Evolutionary conservation across 306 rosid genomes (phyloP).

Genomic region (Inga oerstediana): DNA sequence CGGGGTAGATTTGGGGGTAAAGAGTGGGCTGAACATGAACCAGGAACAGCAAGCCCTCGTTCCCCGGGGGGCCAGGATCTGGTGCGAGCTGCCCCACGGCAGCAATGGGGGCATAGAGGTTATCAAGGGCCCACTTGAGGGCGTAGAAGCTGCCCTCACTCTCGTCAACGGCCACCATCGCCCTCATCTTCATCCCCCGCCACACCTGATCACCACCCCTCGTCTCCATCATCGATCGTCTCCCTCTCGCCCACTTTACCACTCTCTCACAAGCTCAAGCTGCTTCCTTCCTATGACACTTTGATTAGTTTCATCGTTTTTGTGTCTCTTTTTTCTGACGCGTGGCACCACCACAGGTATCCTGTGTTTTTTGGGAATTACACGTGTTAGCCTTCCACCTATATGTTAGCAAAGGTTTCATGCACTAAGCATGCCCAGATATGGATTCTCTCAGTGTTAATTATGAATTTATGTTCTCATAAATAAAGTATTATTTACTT

Average conservation of each 20-base stretch:
- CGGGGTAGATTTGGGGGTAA: constrained; percentile 36
- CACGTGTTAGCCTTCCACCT: not conserved
- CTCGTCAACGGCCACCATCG: constrained; percentile 74
- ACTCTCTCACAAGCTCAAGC: not conserved
- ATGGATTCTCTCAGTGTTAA: not conserved
- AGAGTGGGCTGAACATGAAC: constrained; percentile 54
- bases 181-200: constrained; percentile 37
- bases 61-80: not conserved
- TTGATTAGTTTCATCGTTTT: not conserved
- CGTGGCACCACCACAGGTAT: not conserved
- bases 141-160: constrained; percentile 69
- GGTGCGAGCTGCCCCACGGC: not conserved
- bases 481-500: too few relatives aligned
- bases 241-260: not conserved
- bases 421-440: not conserved
- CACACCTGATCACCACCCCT: not conserved
- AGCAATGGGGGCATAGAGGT: constrained; percentile 33
- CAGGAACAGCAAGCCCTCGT: constrained; percentile 40
- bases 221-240: constrained; percentile 15
- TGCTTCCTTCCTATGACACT: not conserved
- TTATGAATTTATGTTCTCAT: too few relatives aligned
- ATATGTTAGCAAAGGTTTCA: not conserved
- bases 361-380: not conserved
- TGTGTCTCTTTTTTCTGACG: constrained; percentile 1
- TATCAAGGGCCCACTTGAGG: constrained; percentile 60